phyloP scores from a whole-genome alignment of 306 rosid species.

The Amphicarpaea edgeworthii region DNA sequence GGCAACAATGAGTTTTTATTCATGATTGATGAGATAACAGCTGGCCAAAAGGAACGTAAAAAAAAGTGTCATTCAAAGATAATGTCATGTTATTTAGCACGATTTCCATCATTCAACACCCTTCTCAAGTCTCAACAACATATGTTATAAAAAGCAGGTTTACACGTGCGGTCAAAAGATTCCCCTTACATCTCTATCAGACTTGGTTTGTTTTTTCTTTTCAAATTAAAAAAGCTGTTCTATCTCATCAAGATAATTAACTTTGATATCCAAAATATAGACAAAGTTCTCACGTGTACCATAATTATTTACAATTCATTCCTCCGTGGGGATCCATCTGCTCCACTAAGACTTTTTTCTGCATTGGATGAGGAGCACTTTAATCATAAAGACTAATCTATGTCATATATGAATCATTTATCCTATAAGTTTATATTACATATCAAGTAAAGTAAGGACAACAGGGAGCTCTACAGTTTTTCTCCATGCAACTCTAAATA shows the following conservation, averaged over 20 bases:
- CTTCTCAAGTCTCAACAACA: slow-evolving; percentile 13
- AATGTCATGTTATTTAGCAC: slow-evolving; percentile 44
- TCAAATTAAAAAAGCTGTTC: slow-evolving; percentile 39
- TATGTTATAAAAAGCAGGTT: slow-evolving; percentile 38
- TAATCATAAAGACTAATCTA: neutral
- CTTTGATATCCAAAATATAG: slow-evolving; percentile 52
- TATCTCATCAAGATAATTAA: slow-evolving; percentile 43
- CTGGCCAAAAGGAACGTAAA: slow-evolving; percentile 46
- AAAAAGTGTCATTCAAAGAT: slow-evolving; percentile 40
- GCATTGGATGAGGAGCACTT: slow-evolving; percentile 57
- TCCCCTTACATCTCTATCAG: slow-evolving; percentile 56
- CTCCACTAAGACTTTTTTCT: slow-evolving; percentile 76
- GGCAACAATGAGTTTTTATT: slow-evolving; percentile 27
- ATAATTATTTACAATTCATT: slow-evolving; percentile 51
- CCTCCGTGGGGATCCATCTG: slow-evolving; percentile 78
- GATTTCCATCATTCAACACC: slow-evolving; percentile 46
- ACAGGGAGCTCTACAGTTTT: slow-evolving; percentile 55
- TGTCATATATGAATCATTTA: neutral
- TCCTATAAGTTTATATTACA: neutral
- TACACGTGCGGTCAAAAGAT: slow-evolving; percentile 64
- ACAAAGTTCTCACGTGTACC: slow-evolving; percentile 34
- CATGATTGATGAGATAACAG: slow-evolving; percentile 42
- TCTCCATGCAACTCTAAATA: slow-evolving; percentile 52
- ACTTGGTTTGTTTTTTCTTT: slow-evolving; percentile 47
- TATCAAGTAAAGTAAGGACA: neutral